Base-by-base conservation (phyloP, 495 filamentous ascomycete genomes). In the Tetracladium setigerum region DNA sequence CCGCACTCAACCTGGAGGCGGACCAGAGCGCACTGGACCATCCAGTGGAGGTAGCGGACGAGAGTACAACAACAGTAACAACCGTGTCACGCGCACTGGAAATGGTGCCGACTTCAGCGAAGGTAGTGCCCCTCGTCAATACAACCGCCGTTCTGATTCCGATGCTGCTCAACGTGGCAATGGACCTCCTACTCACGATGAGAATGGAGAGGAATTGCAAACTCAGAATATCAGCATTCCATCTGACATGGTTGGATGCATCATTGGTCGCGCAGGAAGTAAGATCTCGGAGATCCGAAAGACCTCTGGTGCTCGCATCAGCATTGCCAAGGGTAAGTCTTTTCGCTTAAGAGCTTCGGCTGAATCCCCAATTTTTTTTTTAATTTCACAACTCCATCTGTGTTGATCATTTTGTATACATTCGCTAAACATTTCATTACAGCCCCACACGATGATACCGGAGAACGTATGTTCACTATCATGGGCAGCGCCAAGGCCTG, bases 211-310 rank as follows among this genome's bases (percentile, higher is more conserved):
- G 62, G 91, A 95, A 64, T 82, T 96, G 41, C 92, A 95, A 67
- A 98, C 92, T 5, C 94, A 98, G 60, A 97, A 97, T 68, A 98
- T 98, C 72, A 95, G 89, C 69, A 98, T 98, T 58, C 92, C 92
- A 27, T 85, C 92, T 17, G 92, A 98, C 68, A 98, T 98, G 92
- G 92, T 98, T 67, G 92, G 92, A 46, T 98, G 92, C 70, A 98
- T 98, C 70, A 98, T 98, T 63, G 92, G 92, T 48, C 83, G 89
- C 45, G 87, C 71, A 36, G 92, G 92, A 45, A 86, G 76, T 72
- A 98, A 97, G 77, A 98, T 98, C 61, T 94, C 86, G 60, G 92
- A 98, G 68, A 98, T 98, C 57, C 83, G 92, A 59, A 89, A 94
- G 68, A 89, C 80, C 46, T 98, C 92, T 53, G 91, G 91, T 45